Evolutionary conservation across 129 eudicot genomes (phyloP), one percentile per base, ranked within the genome.

Genomic region (Dittrichia graveolens): DNA sequence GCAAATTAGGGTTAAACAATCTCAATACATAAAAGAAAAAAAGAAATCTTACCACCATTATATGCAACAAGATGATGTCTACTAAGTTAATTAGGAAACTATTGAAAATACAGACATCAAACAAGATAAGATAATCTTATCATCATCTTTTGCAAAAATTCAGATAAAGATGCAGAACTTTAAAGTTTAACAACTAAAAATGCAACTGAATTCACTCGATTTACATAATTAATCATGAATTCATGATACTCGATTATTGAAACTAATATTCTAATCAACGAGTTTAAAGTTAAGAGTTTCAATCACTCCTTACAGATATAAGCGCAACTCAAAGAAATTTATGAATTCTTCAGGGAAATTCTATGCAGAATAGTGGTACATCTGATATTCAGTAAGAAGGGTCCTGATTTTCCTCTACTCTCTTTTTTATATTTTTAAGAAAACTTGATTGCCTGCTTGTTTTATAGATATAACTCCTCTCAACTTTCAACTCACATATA

Each of bases 231-330:
- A 48, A 67, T 7, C 72, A 67, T 49, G n/a, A 48, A 24, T 24
- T 24, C 31, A 24, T 24, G 31, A 24, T 24, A 0, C 31, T 2
- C 31, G 31, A 24, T 24, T 24, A 24, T 24, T 24, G 31, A 67
- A 48, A 48, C 24, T 67, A n/a, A 49, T 67, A 67, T 48, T 6
- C 7, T 19, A 57, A 47, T 66, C 5, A 37, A 69, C 9, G 14
- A 4, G 39, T 9, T 37, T 6, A 38, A 35, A 4, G 1, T 47
- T 69, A 14, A 14, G 39, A 69, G 74, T 69, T 69, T 37, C 61
- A 38, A 49, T 4, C 4, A 14, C 47, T 49, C 49, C 60, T 46
- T 34, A 49, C 40, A 49, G 34, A 45, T 35, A 49, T 34, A 37
- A 35, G 37, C 31, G 4, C 57, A 59, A 9, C 35, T 44, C 45